Percentiles rank a stretch among this genome's conserved stretches.
phyloP scores from a whole-genome alignment of 2,329 filamentous ascomycete genomes.

The Zasmidium angulare region DNA sequence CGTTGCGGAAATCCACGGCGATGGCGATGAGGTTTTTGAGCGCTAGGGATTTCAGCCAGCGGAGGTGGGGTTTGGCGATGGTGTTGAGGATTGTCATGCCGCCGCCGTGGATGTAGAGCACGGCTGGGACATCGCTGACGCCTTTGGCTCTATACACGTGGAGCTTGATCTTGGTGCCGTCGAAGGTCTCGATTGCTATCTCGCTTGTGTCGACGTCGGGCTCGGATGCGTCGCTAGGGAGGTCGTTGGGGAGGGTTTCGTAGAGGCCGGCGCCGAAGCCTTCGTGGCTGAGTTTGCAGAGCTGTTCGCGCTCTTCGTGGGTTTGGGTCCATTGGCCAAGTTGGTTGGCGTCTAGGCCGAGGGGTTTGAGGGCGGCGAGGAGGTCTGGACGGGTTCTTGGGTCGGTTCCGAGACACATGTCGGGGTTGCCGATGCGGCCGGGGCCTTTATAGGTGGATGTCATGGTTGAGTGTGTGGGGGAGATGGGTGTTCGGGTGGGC shows the following conservation, averaged over 20 bases:
- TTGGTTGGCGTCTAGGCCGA: conserved; percentile 11
- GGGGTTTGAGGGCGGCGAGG: conserved; percentile 3
- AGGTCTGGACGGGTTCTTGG: conserved; percentile 26
- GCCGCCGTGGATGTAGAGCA: conserved; percentile 34
- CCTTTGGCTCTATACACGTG: conserved; percentile 18
- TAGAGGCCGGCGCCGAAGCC: conserved; percentile 64
- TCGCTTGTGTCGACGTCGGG: conserved; percentile 15
- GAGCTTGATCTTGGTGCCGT: conserved; percentile 26
- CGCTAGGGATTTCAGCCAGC: conserved; percentile 30
- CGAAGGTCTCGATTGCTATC: conserved; percentile 20
- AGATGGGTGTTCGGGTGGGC: too few relatives aligned
- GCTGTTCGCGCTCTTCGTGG: conserved; percentile 4
- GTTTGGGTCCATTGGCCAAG: background rate
- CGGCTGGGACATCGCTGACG: conserved; percentile 20
- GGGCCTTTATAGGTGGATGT: conserved; percentile 16
- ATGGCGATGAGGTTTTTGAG: conserved; percentile 26
- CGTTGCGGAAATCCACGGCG: conserved; percentile 36
- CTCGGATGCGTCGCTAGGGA: conserved; percentile 21
- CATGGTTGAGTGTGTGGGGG: background rate
- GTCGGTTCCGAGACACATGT: conserved; percentile 19
- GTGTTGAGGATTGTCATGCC: conserved; percentile 29
- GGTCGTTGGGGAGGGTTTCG: conserved; percentile 71
- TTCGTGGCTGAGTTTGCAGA: conserved; percentile 1
- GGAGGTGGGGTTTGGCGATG: conserved; percentile 24
- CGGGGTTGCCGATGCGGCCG: conserved; percentile 25